phyloP scores from a whole-genome alignment of 345 rosid species.

The Rhizophora apiculata region DNA sequence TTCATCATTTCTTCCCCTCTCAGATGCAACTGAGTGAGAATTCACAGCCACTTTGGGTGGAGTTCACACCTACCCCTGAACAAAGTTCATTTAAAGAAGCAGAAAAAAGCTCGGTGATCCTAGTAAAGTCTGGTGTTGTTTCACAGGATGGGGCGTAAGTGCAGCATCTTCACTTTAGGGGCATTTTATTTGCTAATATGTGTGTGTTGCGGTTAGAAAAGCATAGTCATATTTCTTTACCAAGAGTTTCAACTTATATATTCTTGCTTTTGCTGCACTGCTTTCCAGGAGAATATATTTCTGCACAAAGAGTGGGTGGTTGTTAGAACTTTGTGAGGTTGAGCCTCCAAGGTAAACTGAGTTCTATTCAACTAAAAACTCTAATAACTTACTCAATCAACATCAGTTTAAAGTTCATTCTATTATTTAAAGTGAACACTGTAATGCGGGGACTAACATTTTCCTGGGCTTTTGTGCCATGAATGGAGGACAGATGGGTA shows the following conservation, averaged over 20 bases:
- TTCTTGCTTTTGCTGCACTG: conserved; percentile 13
- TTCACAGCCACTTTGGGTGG: conserved; percentile 58
- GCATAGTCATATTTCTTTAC: neutral
- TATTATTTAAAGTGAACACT: conserved; percentile 20
- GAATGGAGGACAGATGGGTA: conserved; percentile 55
- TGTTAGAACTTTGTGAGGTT: conserved; percentile 51
- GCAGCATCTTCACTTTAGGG: conserved; percentile 5
- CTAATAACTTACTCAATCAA: conserved; percentile 5
- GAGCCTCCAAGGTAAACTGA: conserved; percentile 53
- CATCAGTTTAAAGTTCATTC: conserved; percentile 18
- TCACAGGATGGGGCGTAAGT: conserved; percentile 55
- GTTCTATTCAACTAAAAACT: conserved; percentile 2
- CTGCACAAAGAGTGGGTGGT: conserved; percentile 50
- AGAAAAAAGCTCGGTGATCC: conserved; percentile 33
- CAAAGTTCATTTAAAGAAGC: conserved; percentile 31
- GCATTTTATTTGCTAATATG: neutral
- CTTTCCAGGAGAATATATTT: conserved; percentile 52
- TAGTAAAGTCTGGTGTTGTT: conserved; percentile 55
- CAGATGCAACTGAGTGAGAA: conserved; percentile 57
- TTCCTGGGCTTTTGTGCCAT: conserved; percentile 27
- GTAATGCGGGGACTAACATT: conserved; percentile 28
- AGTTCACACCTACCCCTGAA: conserved; percentile 32
- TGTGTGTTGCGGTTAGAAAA: neutral
- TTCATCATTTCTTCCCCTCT: neutral
- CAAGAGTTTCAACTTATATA: neutral